These are phyloP conservation scores for Alternaria burnsii DNA, from an alignment of 2,329 filamentous ascomycete genomes.

Conservation along the genomic window DNA sequence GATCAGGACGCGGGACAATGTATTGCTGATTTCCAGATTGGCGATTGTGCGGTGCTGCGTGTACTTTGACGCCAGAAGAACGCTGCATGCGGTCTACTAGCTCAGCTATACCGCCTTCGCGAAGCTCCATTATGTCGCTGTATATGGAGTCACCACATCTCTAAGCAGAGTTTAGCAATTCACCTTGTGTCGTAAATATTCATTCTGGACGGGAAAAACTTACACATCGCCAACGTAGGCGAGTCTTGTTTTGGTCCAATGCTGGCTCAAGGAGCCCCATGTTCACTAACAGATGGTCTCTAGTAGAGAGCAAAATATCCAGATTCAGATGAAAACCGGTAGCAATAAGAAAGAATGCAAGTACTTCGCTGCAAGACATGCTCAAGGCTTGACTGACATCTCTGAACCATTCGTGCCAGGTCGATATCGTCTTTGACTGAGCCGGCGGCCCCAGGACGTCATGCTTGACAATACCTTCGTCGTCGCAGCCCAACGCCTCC, in stretches of 20 bases:
- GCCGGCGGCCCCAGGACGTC: neutral
- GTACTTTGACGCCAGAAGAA: conserved; percentile 14
- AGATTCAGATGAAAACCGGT: neutral
- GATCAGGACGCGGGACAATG: conserved; percentile 5
- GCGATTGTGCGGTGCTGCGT: neutral
- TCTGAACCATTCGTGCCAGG: neutral
- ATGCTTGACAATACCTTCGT: neutral
- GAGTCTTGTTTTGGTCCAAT: conserved; percentile 5
- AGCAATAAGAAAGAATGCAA: neutral
- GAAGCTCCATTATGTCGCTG: conserved; percentile 26
- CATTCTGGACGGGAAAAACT: conserved; percentile 5
- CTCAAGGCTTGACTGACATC: neutral
- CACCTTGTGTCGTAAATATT: too few species aligned
- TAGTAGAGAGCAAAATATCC: neutral
- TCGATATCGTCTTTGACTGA: neutral
- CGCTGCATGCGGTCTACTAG: conserved; percentile 15
- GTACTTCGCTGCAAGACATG: neutral
- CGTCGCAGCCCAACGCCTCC: neutral
- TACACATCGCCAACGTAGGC: conserved; percentile 35
- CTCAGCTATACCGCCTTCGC: conserved; percentile 17
- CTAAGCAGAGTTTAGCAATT: conserved; percentile 10
- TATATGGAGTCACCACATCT: conserved; percentile 22
- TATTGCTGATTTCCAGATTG: conserved; percentile 13
- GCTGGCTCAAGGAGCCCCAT: conserved; percentile 14
- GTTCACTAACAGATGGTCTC: conserved; percentile 2